Percentiles rank a stretch among this genome's conserved stretches.
These are phyloP conservation scores for Pistacia atlantica DNA, from an alignment of 345 rosid species.

Conservation along the genomic window DNA sequence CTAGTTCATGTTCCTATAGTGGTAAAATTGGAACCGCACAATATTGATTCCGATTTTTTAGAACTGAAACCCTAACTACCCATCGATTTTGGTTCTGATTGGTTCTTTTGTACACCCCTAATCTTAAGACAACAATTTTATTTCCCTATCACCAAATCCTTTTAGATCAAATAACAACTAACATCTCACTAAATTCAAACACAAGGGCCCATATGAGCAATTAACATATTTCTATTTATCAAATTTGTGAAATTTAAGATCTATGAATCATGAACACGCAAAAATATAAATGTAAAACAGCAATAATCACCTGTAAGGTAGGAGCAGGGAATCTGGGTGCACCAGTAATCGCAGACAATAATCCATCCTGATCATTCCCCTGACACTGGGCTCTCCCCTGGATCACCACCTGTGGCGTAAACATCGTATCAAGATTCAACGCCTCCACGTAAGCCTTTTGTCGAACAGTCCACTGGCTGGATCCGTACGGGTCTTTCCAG, in stretches of 20 bases:
- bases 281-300: background rate
- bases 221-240: background rate
- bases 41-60: no score
- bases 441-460: slow-evolving; percentile 92
- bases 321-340: slow-evolving; percentile 77
- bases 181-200: no score
- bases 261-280: background rate
- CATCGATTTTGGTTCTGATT: no score
- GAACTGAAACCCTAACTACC: no score
- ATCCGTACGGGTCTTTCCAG: slow-evolving; percentile 93
- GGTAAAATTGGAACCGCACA: no score
- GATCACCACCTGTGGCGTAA: slow-evolving; percentile 79
- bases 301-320: slow-evolving; percentile 50
- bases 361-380: slow-evolving; percentile 62
- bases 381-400: slow-evolving; percentile 71
- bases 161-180: no score
- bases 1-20: no score
- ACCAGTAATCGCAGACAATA: slow-evolving; percentile 48
- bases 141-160: no score
- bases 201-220: no score
- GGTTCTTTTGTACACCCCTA: no score
- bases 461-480: slow-evolving; percentile 81
- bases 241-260: background rate
- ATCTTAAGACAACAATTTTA: no score
- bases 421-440: slow-evolving; percentile 78